Base-by-base conservation (phyloP, 2,329 filamentous ascomycete genomes). In the Pleomassaria siparia region DNA sequence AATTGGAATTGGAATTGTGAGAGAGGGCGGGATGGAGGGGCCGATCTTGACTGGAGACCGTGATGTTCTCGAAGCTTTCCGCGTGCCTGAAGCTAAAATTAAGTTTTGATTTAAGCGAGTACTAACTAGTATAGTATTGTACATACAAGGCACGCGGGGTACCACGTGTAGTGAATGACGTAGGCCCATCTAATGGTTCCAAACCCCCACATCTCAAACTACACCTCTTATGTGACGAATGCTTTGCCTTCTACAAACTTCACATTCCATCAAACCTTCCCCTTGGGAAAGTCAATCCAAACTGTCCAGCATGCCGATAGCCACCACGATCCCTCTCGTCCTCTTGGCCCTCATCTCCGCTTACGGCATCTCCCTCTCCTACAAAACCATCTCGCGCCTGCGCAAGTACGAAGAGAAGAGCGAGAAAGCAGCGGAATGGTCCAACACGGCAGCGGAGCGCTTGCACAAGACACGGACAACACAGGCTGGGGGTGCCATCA, bases 381-480 rank as follows among this genome's bases (percentile, higher is more conserved):
- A 67, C 54, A 50, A 60, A 26, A 69, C 65, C 58, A 70, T 73
- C 45, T 62, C 60, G 6, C 66, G 63, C 12, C 59, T 73, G 1
- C 65, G 60, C 25, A 47, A 60, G 20, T 73, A 71, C 54, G 70
- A 73, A 40, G 26, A 53, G n/a, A 50, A 62, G 36, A 59, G 59
- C 37, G 58, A 72, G 30, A 69, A 67, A 36, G 69, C 67, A 1
- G 70, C 70, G 37, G 58, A 72, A 54, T 72, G 64, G 60, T 69
- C 63, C 2, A 58, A 58, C 22, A 66, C 59, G 0, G 69, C 63
- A 0, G 66, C 64, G 0, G 47, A 68, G 16, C 56, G 66, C 7
- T 51, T 73, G 32, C 53, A 56, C 32, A 71, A 66, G 50, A 72
- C 70, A 7, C 46, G 67, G 18, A 60, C 63, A 0, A 73, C 70